Evolutionary conservation across 495 filamentous ascomycete genomes (phyloP), one percentile per base, ranked within the genome.

Genomic region (Rhizodiscina lignyota): DNA sequence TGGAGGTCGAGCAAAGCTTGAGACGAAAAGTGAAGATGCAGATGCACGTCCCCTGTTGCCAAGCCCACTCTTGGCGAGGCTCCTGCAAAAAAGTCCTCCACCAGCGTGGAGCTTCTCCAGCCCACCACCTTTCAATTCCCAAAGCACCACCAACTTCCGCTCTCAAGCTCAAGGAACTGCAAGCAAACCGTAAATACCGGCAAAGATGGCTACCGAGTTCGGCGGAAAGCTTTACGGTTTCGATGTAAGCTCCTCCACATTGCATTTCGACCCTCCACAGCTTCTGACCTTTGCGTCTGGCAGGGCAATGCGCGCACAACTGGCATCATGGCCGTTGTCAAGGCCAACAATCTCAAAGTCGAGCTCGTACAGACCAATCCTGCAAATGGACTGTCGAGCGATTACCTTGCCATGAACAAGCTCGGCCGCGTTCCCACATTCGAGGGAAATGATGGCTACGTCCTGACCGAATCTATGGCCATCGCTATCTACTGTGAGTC

Each of bases 161-260:
- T n/a, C n/a, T n/a, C n/a, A n/a, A n/a, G n/a, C n/a, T n/a, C n/a
- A n/a, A n/a, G n/a, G n/a, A n/a, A n/a, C n/a, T n/a, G n/a, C n/a
- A n/a, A n/a, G n/a, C n/a, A n/a, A n/a, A n/a, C n/a, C n/a, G n/a
- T n/a, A n/a, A n/a, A n/a, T n/a, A n/a, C n/a, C n/a, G n/a, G n/a
- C n/a, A n/a, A n/a, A n/a, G n/a, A n/a, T n/a, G n/a, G n/a, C n/a
- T n/a, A n/a, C n/a, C n/a, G n/a, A n/a, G n/a, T n/a, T n/a, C n/a
- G 96, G 96, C 71, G 89, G 89, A 67, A 96, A 93, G 72, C 69
- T 97, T 51, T 96, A 89, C 68, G 78, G 74, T 57, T 74, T 71
- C 57, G 53, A 68, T 59, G 89, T 94, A 75, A 59, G 83, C 62
- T 36, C n/a, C 29, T 21, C 30, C 39, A 29, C 21, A 22, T 36